Evolutionary conservation across 257 asterid genomes (phyloP).

Genomic region (Echites panduratus): DNA sequence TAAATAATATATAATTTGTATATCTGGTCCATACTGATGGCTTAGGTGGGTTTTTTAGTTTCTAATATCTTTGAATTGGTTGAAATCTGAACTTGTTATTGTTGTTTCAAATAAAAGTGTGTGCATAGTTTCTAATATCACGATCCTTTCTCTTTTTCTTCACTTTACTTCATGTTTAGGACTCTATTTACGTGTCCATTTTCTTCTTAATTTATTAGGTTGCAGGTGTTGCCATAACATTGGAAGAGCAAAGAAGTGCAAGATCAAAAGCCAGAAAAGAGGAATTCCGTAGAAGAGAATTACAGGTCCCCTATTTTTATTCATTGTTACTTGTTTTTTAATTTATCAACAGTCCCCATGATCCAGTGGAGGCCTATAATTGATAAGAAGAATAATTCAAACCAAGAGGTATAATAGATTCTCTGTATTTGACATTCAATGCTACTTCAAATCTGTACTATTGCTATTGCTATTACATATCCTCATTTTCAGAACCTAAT

Average conservation of each 20-base stretch:
- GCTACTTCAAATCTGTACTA: not conserved
- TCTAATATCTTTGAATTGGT: not conserved
- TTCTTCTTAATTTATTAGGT: slow-evolving; percentile 39
- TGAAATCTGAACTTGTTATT: not conserved
- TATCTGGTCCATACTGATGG: not conserved
- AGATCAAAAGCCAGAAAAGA: slow-evolving; percentile 88
- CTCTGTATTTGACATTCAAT: not conserved
- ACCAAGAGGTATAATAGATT: not conserved
- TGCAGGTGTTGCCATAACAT: slow-evolving; percentile 59
- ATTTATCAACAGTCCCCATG: not conserved
- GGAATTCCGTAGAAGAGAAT: slow-evolving; percentile 52
- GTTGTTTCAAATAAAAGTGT: not conserved
- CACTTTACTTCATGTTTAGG: not conserved
- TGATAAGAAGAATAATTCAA: not conserved
- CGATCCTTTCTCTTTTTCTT: not conserved
- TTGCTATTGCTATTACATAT: not conserved
- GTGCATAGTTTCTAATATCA: not conserved
- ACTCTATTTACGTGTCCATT: slow-evolving; percentile 1
- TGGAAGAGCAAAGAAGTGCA: slow-evolving; percentile 80
- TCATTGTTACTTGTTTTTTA: not conserved
- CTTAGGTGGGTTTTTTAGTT: not conserved
- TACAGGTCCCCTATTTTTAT: slow-evolving; percentile 45
- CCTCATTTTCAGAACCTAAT: too few relatives aligned
- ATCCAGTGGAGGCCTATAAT: not conserved
- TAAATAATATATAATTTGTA: too few relatives aligned